A percentile compares a stretch with the other conserved stretches of the same genome.
Conservation (phyloP, 169 alveolate genomes). For the Eimeria tenella region DNA sequence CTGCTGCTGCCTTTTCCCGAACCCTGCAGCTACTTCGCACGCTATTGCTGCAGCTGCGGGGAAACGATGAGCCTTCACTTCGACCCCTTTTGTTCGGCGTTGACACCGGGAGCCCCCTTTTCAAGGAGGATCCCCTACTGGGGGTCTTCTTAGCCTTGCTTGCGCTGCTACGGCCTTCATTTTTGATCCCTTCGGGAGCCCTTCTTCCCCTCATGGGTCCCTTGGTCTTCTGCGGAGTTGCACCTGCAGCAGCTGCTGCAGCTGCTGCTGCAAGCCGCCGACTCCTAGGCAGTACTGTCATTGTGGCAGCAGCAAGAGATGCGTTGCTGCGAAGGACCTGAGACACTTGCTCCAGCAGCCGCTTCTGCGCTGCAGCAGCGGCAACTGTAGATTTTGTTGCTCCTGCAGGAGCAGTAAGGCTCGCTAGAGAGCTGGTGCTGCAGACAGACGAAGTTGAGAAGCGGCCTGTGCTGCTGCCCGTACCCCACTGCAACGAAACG, state of each 20-base stretch:
- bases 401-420: slow-evolving; percentile 26
- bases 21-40: neutral
- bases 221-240: slow-evolving; percentile 31
- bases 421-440: slow-evolving; percentile 36
- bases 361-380: slow-evolving; percentile 17
- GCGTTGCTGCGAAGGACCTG: slow-evolving; percentile 15
- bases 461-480: slow-evolving; percentile 18
- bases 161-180: neutral
- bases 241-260: slow-evolving; percentile 48
- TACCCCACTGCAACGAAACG: neutral
- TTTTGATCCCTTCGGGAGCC: neutral
- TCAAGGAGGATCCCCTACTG: neutral
- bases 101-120: neutral
- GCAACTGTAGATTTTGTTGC: slow-evolving; percentile 3
- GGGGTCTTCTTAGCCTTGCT: neutral
- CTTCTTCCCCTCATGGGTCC: neutral
- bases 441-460: slow-evolving; percentile 2
- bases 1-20: slow-evolving; percentile 17
- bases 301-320: slow-evolving; percentile 20
- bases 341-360: slow-evolving; percentile 27
- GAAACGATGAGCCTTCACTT: neutral
- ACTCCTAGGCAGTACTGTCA: neutral
- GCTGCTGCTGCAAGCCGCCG: slow-evolving; percentile 43
- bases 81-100: neutral
- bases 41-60: slow-evolving; percentile 15